Evolutionary conservation across 352 stramenopile species (phyloP).

Genomic region (Peronospora belbahrii): DNA sequence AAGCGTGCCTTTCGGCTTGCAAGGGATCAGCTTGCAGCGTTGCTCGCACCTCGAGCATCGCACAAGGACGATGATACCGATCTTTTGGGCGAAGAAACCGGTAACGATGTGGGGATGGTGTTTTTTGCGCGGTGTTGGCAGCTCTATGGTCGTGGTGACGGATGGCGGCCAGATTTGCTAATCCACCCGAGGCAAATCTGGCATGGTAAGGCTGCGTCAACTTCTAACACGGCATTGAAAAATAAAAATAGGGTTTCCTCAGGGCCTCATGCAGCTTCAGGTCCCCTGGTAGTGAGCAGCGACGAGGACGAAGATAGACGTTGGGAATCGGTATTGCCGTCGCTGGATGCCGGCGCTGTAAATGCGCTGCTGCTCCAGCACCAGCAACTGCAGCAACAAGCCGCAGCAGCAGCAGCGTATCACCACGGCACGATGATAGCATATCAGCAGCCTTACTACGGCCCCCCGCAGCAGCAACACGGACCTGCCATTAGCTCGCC

Average conservation of each 20-base stretch:
- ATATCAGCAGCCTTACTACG: constrained; percentile 31
- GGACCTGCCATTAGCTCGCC: constrained; percentile 3
- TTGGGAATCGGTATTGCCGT: constrained; percentile 33
- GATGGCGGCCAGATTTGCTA: constrained; percentile 70
- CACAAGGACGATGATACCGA: constrained; percentile 16
- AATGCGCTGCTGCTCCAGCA: constrained; percentile 29
- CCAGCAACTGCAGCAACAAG: constrained; percentile 30
- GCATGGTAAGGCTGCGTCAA: constrained; percentile 31
- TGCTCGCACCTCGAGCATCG: constrained; percentile 24
- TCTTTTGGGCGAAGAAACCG: constrained; percentile 11
- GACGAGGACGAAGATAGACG: constrained; percentile 27
- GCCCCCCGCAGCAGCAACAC: constrained; percentile 12
- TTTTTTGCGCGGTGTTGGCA: constrained; percentile 63
- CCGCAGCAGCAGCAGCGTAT: constrained; percentile 19
- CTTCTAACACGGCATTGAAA: constrained; percentile 10
- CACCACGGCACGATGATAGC: constrained; percentile 25
- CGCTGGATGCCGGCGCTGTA: constrained; percentile 16
- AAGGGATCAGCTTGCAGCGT: constrained; percentile 39
- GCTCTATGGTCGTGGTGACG: constrained; percentile 59
- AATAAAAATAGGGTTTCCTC: constrained; percentile 19
- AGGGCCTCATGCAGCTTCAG: constrained; percentile 10
- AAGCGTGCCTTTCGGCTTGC: constrained; percentile 59
- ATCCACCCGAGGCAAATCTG: constrained; percentile 72
- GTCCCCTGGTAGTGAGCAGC: constrained; percentile 6
- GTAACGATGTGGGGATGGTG: constrained; percentile 24